Percentiles rank a stretch among this genome's conserved stretches.
These are phyloP conservation scores for Saturnispora bothae DNA, from an alignment of 805 yeast genomes.

Conservation along the genomic window DNA sequence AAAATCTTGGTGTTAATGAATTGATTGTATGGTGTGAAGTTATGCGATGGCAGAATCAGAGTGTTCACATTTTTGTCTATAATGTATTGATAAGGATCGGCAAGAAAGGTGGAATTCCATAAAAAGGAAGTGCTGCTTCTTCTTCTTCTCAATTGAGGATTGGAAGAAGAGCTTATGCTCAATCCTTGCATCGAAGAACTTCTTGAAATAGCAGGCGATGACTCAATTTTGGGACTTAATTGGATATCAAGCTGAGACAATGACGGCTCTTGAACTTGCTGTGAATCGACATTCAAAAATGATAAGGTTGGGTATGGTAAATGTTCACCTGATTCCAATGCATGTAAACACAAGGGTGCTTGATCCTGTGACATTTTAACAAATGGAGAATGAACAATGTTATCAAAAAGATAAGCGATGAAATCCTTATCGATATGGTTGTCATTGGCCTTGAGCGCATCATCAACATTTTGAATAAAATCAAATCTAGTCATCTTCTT, in stretches of 20 bases:
- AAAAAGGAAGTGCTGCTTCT: slow-evolving; percentile 22
- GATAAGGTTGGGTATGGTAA: slow-evolving; percentile 24
- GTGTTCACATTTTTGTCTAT: slow-evolving; percentile 17
- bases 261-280: slow-evolving; percentile 6
- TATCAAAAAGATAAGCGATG: slow-evolving; percentile 53
- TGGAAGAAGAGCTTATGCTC: not conserved
- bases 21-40: slow-evolving; percentile 15
- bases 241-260: not conserved
- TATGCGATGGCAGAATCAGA: slow-evolving; percentile 16
- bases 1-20: slow-evolving; percentile 13
- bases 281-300: slow-evolving; percentile 12
- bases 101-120: slow-evolving; percentile 16
- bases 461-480: slow-evolving; percentile 35
- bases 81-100: slow-evolving; percentile 32
- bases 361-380: slow-evolving; percentile 27
- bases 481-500: slow-evolving; percentile 57
- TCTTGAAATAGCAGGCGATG: not conserved
- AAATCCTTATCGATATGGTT: slow-evolving; percentile 31
- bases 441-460: slow-evolving; percentile 18
- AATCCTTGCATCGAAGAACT: slow-evolving; percentile 6
- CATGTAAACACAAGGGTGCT: slow-evolving; percentile 15
- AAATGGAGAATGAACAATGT: slow-evolving; percentile 52
- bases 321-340: slow-evolving; percentile 9
- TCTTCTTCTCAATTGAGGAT: slow-evolving; percentile 16
- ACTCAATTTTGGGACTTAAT: not conserved